Evolutionary conservation across 2,329 filamentous ascomycete genomes (phyloP).

Genomic region (Exserohilum turcica): DNA sequence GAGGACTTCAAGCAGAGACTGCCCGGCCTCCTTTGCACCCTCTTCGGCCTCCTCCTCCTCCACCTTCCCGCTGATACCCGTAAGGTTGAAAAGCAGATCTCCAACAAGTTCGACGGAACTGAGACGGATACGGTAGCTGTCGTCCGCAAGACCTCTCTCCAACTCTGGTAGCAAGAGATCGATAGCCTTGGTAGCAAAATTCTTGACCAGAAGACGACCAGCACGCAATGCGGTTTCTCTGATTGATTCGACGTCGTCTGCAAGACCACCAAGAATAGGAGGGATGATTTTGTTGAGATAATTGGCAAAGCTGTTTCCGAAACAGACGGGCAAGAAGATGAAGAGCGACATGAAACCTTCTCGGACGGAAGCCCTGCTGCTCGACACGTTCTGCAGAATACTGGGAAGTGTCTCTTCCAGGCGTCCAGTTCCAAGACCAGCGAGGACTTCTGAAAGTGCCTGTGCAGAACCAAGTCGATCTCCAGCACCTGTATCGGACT

Average conservation of each 20-base stretch:
- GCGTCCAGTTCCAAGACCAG: conserved; percentile 87
- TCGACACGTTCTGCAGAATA: conserved; percentile 93
- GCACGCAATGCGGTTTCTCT: conserved; percentile 95
- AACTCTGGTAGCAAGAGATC: conserved; percentile 93
- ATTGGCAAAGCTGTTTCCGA: conserved; percentile 96
- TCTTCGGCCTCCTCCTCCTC: conserved; percentile 82
- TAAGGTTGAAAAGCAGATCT: conserved; percentile 96
- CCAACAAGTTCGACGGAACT: conserved; percentile 98
- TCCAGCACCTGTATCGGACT: conserved; percentile 94
- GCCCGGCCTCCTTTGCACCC: conserved; percentile 80
- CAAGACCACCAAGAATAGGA: conserved; percentile 89
- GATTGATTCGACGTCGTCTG: conserved; percentile 95
- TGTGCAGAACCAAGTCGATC: conserved; percentile 96
- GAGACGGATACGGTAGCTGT: conserved; percentile 95
- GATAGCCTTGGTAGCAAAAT: conserved; percentile 93
- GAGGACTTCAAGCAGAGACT: conserved; percentile 90
- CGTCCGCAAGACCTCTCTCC: conserved; percentile 94
- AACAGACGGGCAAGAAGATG: conserved; percentile 98
- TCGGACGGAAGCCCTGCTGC: conserved; percentile 84
- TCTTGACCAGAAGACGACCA: conserved; percentile 93
- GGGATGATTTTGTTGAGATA: conserved; percentile 96
- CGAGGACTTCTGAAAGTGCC: conserved; percentile 93
- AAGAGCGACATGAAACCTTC: conserved; percentile 99
- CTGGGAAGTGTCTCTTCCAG: conserved; percentile 95
- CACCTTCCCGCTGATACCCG: conserved; percentile 81